A percentile compares a stretch with the other conserved stretches of the same genome.
Evolutionary conservation across 2,329 filamentous ascomycete species (phyloP).

Genomic region (Colletotrichum tabaci): DNA sequence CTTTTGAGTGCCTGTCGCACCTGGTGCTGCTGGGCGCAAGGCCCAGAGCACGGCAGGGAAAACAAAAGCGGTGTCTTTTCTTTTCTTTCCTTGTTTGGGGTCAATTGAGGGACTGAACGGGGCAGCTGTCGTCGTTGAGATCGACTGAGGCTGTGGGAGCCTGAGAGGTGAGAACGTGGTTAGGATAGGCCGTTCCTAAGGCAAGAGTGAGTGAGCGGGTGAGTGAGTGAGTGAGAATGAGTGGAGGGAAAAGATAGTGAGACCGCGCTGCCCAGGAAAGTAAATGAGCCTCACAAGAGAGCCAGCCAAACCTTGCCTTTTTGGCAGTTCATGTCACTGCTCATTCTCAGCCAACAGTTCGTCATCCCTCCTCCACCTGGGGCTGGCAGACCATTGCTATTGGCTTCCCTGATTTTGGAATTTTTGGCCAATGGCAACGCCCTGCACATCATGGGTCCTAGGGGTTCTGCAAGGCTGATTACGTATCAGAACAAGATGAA

Average conservation of each 20-base stretch:
- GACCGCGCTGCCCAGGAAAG: background rate
- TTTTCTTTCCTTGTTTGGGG: background rate
- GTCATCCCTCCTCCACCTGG: slow-evolving; percentile 43
- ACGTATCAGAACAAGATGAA: slow-evolving; percentile 20
- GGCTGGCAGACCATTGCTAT: slow-evolving; percentile 25
- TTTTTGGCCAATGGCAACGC: slow-evolving; percentile 32
- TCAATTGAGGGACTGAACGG: slow-evolving; percentile 14
- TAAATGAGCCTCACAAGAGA: slow-evolving; percentile 16
- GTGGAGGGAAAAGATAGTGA: background rate
- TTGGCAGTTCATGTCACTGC: slow-evolving; percentile 39
- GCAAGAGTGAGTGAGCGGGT: background rate
- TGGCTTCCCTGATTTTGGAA: slow-evolving; percentile 27
- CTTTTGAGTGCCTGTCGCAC: slow-evolving; percentile 22
- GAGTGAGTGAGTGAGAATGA: background rate
- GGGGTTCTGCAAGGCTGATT: slow-evolving; percentile 27
- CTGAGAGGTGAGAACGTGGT: slow-evolving; percentile 29
- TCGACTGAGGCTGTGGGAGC: slow-evolving; percentile 16
- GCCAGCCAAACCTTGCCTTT: slow-evolving; percentile 32
- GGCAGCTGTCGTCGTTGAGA: slow-evolving; percentile 4
- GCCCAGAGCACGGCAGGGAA: slow-evolving; percentile 36
- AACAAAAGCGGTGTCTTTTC: slow-evolving; percentile 20
- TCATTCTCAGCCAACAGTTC: slow-evolving; percentile 42
- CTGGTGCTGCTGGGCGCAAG: slow-evolving; percentile 38
- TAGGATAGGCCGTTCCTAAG: slow-evolving; percentile 21
- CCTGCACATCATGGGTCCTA: slow-evolving; percentile 8